These are phyloP conservation scores for Pelargonium fulgidum DNA, from an alignment of 441 rosid genomes.

Conservation along the genomic window DNA sequence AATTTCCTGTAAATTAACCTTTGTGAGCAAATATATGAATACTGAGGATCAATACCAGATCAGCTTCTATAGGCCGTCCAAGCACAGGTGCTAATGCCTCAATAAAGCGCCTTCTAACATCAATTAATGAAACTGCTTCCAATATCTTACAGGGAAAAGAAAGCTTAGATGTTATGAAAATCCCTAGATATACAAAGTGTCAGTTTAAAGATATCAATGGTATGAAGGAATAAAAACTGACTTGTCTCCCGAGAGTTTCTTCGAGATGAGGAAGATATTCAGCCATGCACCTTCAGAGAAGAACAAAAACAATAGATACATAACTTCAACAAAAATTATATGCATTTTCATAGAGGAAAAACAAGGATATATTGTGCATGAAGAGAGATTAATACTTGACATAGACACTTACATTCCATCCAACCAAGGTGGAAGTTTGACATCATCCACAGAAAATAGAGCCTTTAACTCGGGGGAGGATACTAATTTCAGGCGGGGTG, in stretches of 20 bases:
- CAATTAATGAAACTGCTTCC: conserved; percentile 70
- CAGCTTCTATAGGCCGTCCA: conserved; percentile 91
- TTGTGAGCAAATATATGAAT: conserved; percentile 11
- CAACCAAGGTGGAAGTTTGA: conserved; percentile 88
- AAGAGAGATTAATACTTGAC: conserved; percentile 1
- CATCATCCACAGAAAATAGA: conserved; percentile 71
- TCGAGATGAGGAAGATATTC: conserved; percentile 97
- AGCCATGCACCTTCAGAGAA: conserved; percentile 78
- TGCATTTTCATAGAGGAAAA: background rate
- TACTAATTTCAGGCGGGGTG: conserved; percentile 77
- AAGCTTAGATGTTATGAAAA: background rate
- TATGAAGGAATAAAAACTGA: conserved; percentile 27
- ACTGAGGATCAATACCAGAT: conserved; percentile 51
- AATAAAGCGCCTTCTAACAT: conserved; percentile 58
- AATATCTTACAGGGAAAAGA: conserved; percentile 35
- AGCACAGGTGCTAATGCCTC: conserved; percentile 60
- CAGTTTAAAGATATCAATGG: conserved; percentile 15
- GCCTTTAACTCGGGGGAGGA: conserved; percentile 62
- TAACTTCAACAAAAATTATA: conserved; percentile 13
- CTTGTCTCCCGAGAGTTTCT: conserved; percentile 75
- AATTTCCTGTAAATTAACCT: no score
- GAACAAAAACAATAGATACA: conserved; percentile 15
- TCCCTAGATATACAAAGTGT: conserved; percentile 14
- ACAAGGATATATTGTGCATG: conserved; percentile 10
- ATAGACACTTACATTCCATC: conserved; percentile 65